phyloP scores from a whole-genome alignment of 345 rosid genomes.

The Brassica nigra region DNA sequence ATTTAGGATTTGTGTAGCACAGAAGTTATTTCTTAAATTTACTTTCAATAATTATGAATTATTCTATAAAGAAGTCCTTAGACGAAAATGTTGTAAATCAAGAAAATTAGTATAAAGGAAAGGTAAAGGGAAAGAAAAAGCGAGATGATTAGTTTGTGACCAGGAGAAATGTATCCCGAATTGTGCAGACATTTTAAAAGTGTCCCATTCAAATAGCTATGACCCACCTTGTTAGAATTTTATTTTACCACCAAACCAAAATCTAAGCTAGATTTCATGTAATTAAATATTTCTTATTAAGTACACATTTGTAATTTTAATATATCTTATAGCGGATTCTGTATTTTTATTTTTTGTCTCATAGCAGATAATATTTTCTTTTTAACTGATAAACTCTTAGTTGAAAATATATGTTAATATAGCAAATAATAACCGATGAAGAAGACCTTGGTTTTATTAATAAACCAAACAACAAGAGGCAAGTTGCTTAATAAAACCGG shows the following conservation, averaged over 20 bases:
- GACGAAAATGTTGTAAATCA: neutral
- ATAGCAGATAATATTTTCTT: no score
- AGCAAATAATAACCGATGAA: neutral
- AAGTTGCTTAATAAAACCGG: constrained; percentile 17
- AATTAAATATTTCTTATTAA: constrained; percentile 4
- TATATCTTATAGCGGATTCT: no score
- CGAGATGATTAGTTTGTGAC: constrained; percentile 13
- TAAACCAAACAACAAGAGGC: neutral
- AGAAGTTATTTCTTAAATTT: neutral
- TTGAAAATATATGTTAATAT: neutral
- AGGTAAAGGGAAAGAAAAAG: neutral
- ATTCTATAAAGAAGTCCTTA: neutral
- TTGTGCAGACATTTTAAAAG: constrained; percentile 19
- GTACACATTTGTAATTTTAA: neutral
- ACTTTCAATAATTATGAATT: neutral
- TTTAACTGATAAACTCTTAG: neutral
- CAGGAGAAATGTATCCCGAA: constrained; percentile 34
- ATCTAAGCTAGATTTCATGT: constrained; percentile 37
- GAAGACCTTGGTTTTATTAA: neutral
- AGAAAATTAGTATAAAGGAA: neutral
- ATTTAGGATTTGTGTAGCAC: neutral
- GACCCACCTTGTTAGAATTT: constrained; percentile 25
- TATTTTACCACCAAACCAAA: neutral
- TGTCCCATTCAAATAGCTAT: neutral
- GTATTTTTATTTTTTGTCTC: no score